phyloP scores from a whole-genome alignment of 2,329 filamentous ascomycete genomes.

The Conoideocrella luteorostrata region DNA sequence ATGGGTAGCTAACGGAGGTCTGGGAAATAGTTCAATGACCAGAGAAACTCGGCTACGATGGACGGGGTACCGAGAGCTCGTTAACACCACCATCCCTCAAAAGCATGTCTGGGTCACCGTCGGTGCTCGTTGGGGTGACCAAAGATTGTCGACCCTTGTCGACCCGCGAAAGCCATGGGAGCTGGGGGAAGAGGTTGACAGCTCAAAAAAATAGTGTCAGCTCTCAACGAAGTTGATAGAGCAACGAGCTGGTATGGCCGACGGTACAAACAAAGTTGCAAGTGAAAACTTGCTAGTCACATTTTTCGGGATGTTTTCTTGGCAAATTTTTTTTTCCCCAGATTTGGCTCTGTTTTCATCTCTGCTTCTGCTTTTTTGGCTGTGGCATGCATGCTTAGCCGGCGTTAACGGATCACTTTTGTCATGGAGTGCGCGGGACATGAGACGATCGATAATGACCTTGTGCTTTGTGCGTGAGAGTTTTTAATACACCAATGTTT shows the following conservation, averaged over 20 bases:
- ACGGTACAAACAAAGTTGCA: neutral
- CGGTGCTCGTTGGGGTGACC: conserved; percentile 55
- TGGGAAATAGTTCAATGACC: conserved; percentile 60
- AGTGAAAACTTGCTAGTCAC: neutral
- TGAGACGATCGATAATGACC: conserved; percentile 8
- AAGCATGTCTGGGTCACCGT: conserved; percentile 66
- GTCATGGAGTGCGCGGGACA: conserved; percentile 11
- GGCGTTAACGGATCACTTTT: conserved; percentile 12
- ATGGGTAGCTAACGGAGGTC: conserved; percentile 63
- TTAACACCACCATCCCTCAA: conserved; percentile 41
- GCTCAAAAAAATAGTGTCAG: conserved; percentile 20
- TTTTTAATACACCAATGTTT: neutral
- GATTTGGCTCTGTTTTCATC: neutral
- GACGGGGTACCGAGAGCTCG: conserved; percentile 51
- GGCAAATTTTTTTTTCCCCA: conserved; percentile 12
- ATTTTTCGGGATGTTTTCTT: neutral
- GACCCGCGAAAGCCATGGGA: conserved; percentile 48
- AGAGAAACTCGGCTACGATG: conserved; percentile 49
- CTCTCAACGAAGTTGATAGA: no score
- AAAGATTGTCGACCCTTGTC: conserved; percentile 47
- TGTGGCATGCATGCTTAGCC: conserved; percentile 5
- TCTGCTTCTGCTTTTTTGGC: conserved; percentile 5
- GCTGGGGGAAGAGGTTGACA: conserved; percentile 42
- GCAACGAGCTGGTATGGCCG: neutral
- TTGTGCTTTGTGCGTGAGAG: conserved; percentile 5